Evolutionary conservation across 2,329 filamentous ascomycete genomes (phyloP).

Genomic region (Penicillium sp.): DNA sequence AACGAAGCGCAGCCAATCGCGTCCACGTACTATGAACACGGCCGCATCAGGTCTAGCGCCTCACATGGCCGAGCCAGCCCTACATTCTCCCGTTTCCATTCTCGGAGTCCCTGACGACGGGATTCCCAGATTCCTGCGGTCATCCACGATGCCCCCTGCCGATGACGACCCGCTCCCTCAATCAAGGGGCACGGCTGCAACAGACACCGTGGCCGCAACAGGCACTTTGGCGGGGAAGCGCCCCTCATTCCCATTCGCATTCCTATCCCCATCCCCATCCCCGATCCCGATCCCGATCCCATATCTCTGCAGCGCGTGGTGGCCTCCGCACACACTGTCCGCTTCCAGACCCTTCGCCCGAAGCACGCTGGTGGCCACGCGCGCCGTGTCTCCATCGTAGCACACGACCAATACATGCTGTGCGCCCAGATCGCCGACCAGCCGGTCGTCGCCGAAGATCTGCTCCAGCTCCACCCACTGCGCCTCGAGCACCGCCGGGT

Average conservation of each 20-base stretch:
- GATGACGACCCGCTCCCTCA: no score
- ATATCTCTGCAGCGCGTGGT: slow-evolving; percentile 28
- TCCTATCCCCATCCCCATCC: slow-evolving; percentile 22
- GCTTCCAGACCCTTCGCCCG: slow-evolving; percentile 51
- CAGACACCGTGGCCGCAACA: slow-evolving; percentile 16
- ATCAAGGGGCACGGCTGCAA: slow-evolving; percentile 21
- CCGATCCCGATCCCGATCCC: slow-evolving; percentile 24
- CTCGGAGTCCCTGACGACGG: background rate
- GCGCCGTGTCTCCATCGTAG: slow-evolving; percentile 55
- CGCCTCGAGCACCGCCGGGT: slow-evolving; percentile 43
- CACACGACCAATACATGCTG: slow-evolving; percentile 50
- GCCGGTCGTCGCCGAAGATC: slow-evolving; percentile 36
- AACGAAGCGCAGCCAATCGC: background rate
- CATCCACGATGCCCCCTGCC: no score
- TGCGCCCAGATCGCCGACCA: slow-evolving; percentile 23
- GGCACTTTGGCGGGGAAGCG: slow-evolving; percentile 3
- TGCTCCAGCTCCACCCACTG: slow-evolving; percentile 51
- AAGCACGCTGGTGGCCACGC: slow-evolving; percentile 55
- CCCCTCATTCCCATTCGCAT: slow-evolving; percentile 20
- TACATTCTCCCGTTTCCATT: slow-evolving; percentile 13
- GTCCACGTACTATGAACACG: background rate
- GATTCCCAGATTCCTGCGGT: background rate
- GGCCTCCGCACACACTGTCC: slow-evolving; percentile 48
- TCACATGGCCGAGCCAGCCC: slow-evolving; percentile 15
- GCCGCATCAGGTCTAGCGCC: slow-evolving; percentile 15